Conservation (phyloP, 139 green algal genomes). For the Penium margaritaceum region DNA sequence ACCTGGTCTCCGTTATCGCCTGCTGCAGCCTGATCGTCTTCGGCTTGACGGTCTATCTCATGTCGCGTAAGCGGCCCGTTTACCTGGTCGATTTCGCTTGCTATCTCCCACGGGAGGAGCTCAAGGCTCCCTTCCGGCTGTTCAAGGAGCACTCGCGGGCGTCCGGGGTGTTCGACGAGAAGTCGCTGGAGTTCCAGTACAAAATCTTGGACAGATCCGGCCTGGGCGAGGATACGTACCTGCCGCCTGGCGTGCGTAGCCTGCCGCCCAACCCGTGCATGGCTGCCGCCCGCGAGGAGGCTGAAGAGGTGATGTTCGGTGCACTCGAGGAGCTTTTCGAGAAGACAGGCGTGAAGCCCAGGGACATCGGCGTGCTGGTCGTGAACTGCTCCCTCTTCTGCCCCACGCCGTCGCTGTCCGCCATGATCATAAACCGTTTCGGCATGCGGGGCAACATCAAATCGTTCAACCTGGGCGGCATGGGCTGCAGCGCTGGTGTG, state of each 20-base stretch:
- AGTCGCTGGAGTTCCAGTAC: constrained; percentile 79
- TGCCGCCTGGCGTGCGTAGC: constrained; percentile 63
- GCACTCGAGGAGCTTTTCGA: constrained; percentile 41
- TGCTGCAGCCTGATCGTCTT: constrained; percentile 11
- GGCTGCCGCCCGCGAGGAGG: constrained; percentile 71
- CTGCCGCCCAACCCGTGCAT: constrained; percentile 55
- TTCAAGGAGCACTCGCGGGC: neutral
- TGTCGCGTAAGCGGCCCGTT: constrained; percentile 55
- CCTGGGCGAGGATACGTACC: constrained; percentile 82
- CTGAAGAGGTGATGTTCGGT: constrained; percentile 71
- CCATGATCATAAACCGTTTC: constrained; percentile 94
- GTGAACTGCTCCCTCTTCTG: constrained; percentile 96
- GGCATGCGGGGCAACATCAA: constrained; percentile 83
- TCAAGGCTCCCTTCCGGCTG: neutral
- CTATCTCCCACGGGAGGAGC: constrained; percentile 7
- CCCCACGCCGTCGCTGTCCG: constrained; percentile 81
- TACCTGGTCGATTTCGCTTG: constrained; percentile 83
- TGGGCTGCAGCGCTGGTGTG: constrained; percentile 84
- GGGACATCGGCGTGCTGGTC: constrained; percentile 82
- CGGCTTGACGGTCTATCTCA: constrained; percentile 14
- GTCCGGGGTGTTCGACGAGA: constrained; percentile 45
- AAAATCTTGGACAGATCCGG: constrained; percentile 77
- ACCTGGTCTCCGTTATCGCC: constrained; percentile 60
- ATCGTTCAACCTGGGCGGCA: constrained; percentile 90
- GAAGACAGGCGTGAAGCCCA: constrained; percentile 56